Base-by-base conservation (phyloP, 108 stramenopile species). In the Seminavis robusta region DNA sequence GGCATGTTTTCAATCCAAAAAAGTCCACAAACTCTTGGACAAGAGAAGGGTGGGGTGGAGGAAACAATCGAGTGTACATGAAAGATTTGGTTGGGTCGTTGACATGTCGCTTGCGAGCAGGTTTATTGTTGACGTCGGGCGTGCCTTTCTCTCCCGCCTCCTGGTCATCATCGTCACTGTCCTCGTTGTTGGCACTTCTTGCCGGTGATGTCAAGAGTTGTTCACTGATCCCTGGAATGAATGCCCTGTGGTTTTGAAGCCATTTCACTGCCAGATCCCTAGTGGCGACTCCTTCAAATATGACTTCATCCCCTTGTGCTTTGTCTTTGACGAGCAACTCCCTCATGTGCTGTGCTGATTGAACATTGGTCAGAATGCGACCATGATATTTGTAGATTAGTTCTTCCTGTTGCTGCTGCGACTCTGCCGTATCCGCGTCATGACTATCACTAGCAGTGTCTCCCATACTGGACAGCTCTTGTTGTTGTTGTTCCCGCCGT, bases 11-110 rank as follows among this genome's bases (percentile, higher is more conserved):
- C 20, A 56, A 19, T 9, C 55, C 55, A 43, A 42, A 56, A 17
- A 56, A 56, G 41, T 56, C 55, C 9, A 40, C 25, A 30, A 56
- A 56, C 26, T 56, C 55, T 7, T 41, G 21, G 4, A 43, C 20
- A 41, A 56, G 34, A 17, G 27, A 17, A 27, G 55, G 55, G 34
- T 56, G 38, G 3, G 55, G 40, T 10, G 24, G 8, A 7, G 6
- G 20, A 20, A 56, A 34, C 41, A 56, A n/a, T 4, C 40, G 55
- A 28, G 27, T 28, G 32, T 56, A 56, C 9, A 56, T 5, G n/a
- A n/a, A n/a, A n/a, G n/a, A n/a, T n/a, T n/a, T n/a, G n/a, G n/a
- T n/a, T n/a, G n/a, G n/a, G n/a, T n/a, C n/a, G n/a, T n/a, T n/a
- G n/a, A n/a, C n/a, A n/a, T n/a, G n/a, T n/a, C n/a, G n/a, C n/a